Evolutionary conservation across 106 monocot species (phyloP), one percentile per base, ranked within the genome.

Genomic region (Alisma plantagoaquatica): DNA sequence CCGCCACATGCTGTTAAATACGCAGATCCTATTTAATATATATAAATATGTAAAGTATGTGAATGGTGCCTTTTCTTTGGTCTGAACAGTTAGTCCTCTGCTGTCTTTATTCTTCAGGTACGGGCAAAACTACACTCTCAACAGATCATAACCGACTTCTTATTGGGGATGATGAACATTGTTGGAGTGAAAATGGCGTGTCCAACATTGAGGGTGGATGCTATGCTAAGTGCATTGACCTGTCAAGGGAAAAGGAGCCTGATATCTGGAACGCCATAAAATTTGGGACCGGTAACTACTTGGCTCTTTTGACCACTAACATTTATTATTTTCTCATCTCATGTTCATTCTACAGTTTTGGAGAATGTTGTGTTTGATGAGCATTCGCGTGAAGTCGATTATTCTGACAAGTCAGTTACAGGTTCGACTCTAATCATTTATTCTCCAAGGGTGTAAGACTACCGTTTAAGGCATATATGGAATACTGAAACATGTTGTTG

Each of bases 151-250:
- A 92, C 27, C 74, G 92, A 42, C 60, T 79, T 23, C 77, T 92
- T 11, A 83, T 92, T 30, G 92, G 92, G 12, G 92, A 92, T 43
- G 92, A 92, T 25, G 92, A 92, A 59, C 92, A 92, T 51, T 92
- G 92, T 23, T 92, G 92, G 92, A 77, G 86, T 27, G 92, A 92
- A 12, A 87, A 69, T 53, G 92, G 92, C 16, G 79, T 92, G 23
- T 92, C 92, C 29, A 92, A 92, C 49, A 92, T 98, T 15, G 96
- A 98, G 69, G 96, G 96, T 7, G 96, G 96, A 35, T 98, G 96
- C 53, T 98, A 98, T 52, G 92, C 92, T 2, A 92, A 92, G 45
- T 92, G 92, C 52, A 57, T 87, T 9, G 86, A 92, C 53, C 57
- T 92, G 16, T 73, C 79, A 4, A 54, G 28, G 41, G 92, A 87